These are phyloP conservation scores for Amanita muscaria DNA, from an alignment of 768 basidiomycete genomes.

Conservation along the genomic window DNA sequence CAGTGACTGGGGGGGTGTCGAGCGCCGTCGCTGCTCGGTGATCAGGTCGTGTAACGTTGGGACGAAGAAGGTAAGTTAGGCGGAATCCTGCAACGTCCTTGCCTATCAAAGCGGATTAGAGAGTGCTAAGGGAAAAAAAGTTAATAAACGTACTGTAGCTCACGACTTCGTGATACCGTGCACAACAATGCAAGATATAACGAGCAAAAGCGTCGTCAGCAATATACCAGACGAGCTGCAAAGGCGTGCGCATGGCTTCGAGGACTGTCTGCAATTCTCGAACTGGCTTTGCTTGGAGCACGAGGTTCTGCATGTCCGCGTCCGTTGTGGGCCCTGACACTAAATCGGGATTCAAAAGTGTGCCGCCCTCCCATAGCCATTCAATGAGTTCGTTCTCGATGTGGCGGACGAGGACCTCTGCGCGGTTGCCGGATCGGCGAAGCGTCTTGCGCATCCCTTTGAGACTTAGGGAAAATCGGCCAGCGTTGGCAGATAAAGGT, in stretches of 20 bases:
- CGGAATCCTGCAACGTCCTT: slow-evolving; percentile 52
- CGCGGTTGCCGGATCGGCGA: slow-evolving; percentile 49
- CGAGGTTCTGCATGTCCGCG: slow-evolving; percentile 14
- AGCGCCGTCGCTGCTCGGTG: slow-evolving; percentile 32
- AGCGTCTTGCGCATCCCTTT: slow-evolving; percentile 68
- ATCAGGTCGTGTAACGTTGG: slow-evolving; percentile 60
- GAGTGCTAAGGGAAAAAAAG: background rate
- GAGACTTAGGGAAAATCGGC: slow-evolving; percentile 67
- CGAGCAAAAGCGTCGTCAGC: slow-evolving; percentile 64
- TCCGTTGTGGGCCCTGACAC: slow-evolving; percentile 2
- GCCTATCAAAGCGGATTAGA: slow-evolving; percentile 26
- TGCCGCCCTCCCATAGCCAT: slow-evolving; percentile 56
- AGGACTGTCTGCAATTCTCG: slow-evolving; percentile 44
- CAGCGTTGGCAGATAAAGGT: slow-evolving; percentile 54
- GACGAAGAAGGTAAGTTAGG: slow-evolving; percentile 73
- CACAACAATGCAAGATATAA: slow-evolving; percentile 77
- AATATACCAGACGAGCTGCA: slow-evolving; percentile 68
- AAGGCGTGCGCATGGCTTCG: slow-evolving; percentile 60
- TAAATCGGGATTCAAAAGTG: slow-evolving; percentile 43
- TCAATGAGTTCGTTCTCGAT: slow-evolving; percentile 53
- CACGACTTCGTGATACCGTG: slow-evolving; percentile 69
- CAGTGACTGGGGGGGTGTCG: slow-evolving; percentile 69
- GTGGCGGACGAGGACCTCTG: slow-evolving; percentile 55
- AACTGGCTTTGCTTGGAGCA: slow-evolving; percentile 34
- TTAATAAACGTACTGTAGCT: slow-evolving; percentile 58